These are phyloP conservation scores for Thielaviopsis ethacetica DNA, from an alignment of 2,329 filamentous ascomycete genomes.

Conservation along the genomic window DNA sequence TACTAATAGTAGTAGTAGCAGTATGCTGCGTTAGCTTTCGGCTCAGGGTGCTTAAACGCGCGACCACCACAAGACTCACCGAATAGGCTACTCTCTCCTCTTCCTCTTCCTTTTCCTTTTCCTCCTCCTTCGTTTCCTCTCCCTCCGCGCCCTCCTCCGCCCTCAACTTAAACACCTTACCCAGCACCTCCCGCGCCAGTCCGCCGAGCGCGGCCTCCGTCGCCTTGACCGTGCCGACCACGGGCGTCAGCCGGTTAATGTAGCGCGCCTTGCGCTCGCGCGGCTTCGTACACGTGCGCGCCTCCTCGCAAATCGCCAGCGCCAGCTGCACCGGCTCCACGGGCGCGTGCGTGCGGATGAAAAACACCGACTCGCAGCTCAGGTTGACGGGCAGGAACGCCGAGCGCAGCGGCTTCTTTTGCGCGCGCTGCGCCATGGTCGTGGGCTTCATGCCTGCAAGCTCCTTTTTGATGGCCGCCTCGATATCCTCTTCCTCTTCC, in stretches of 20 bases:
- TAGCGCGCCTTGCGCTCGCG: conserved; percentile 34
- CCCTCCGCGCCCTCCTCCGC: conserved; percentile 6
- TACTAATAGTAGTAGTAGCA: no score
- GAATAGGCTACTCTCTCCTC: conserved; percentile 19
- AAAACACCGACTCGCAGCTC: conserved; percentile 46
- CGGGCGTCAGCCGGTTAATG: conserved; percentile 40
- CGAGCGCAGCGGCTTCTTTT: conserved; percentile 21
- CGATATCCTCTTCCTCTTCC: conserved; percentile 46
- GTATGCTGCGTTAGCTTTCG: no score
- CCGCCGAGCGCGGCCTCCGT: conserved; percentile 51
- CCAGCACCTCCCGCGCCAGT: conserved; percentile 45
- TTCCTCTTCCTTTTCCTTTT: neutral
- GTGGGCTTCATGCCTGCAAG: conserved; percentile 43
- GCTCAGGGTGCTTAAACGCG: no score
- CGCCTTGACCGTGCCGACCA: conserved; percentile 42
- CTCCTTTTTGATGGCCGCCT: conserved; percentile 55
- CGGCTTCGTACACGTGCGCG: conserved; percentile 25
- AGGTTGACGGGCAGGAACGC: conserved; percentile 37
- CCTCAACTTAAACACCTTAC: conserved; percentile 41
- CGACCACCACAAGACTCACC: no score
- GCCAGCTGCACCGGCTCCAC: conserved; percentile 40
- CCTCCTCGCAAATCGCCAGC: conserved; percentile 38
- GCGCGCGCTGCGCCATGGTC: conserved; percentile 12
- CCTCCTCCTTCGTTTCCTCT: neutral
- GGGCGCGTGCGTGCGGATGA: conserved; percentile 39